Base-by-base conservation (phyloP, 2,329 filamentous ascomycete species). In the Fusarium illudens region DNA sequence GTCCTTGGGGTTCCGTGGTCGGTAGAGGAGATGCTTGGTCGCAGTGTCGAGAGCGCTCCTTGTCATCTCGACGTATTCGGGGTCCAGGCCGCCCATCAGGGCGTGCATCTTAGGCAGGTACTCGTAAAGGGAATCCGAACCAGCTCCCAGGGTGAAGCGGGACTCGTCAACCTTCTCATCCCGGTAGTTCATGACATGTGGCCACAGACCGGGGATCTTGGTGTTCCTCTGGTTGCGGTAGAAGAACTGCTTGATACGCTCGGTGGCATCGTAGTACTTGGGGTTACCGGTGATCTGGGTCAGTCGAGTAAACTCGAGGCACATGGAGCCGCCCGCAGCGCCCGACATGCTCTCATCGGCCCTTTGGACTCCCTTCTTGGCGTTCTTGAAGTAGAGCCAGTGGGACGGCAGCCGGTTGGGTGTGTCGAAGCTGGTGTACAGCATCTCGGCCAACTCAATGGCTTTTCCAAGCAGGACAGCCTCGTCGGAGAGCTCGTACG, bases 251-350 rank as follows among this genome's bases (percentile, higher is more conserved):
- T 91, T 93, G 63, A 95, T 86, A n/a, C 90, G 85, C 65, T 91
- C 89, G 55, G 92, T 86, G 6, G 90, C 91, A 77, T 93, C 90
- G 76, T 91, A 94, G 79, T 92, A 94, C 75, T 90, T 93, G 57
- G 86, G 79, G 62, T 93, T 84, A 52, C 87, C 87, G 0, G 92
- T 93, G 60, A 94, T 80, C 78, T 94, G 92, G 19, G 89, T 88
- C 46, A 95, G 82, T 6, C 92, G 83, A 3, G 90, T 93, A 74
- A 94, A 93, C 74, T 94, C 92, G 61, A 95, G 77, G 9, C 87
- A 88, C 58, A 94, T 82, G 10, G 90, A 91, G 30, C 91, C 91
- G 15, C 79, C 78, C n/a, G 81, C 82, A 27, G 84, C 84, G 8
- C 79, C 77, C 3, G 80, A 78, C 70, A 83, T 81, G 55, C 71